Evolutionary conservation across 768 basidiomycete species (phyloP).

Genomic region (Neoboletus brunneissimus): DNA sequence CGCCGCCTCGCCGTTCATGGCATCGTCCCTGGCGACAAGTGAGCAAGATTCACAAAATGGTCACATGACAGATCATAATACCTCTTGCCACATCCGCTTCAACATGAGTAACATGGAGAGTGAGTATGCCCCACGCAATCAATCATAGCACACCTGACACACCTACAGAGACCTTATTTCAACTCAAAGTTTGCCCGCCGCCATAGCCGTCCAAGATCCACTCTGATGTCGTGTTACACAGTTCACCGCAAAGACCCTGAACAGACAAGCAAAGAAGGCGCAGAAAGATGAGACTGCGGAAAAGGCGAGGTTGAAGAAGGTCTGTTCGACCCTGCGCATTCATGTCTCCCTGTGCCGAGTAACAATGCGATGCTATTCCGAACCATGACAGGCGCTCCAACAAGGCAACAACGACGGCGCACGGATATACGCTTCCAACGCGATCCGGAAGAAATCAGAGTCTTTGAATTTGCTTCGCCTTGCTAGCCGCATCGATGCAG

Average conservation of each 20-base stretch:
- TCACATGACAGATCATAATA: slow-evolving; percentile 12
- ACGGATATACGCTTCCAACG: slow-evolving; percentile 96
- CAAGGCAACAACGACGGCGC: slow-evolving; percentile 98
- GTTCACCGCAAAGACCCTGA: slow-evolving; percentile 98
- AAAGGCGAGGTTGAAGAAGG: slow-evolving; percentile 92
- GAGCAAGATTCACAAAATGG: neutral
- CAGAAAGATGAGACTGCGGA: slow-evolving; percentile 92
- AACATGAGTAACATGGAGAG: slow-evolving; percentile 86
- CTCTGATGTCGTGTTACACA: slow-evolving; percentile 33
- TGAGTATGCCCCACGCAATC: slow-evolving; percentile 39
- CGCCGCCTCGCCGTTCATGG: slow-evolving; percentile 3
- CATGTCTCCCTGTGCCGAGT: neutral
- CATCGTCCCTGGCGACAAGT: neutral
- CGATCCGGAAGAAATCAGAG: slow-evolving; percentile 98
- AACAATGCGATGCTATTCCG: neutral
- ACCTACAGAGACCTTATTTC: slow-evolving; percentile 87
- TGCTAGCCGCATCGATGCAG: slow-evolving; percentile 92
- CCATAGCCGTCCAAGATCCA: slow-evolving; percentile 8
- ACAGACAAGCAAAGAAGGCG: slow-evolving; percentile 94
- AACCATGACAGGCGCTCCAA: slow-evolving; percentile 70
- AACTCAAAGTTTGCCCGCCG: slow-evolving; percentile 75
- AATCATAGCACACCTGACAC: neutral
- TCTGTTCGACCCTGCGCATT: slow-evolving; percentile 28
- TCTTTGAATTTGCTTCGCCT: slow-evolving; percentile 86
- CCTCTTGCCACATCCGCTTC: neutral